phyloP scores from a whole-genome alignment of 441 rosid genomes.

The Biscutella laevigata region DNA sequence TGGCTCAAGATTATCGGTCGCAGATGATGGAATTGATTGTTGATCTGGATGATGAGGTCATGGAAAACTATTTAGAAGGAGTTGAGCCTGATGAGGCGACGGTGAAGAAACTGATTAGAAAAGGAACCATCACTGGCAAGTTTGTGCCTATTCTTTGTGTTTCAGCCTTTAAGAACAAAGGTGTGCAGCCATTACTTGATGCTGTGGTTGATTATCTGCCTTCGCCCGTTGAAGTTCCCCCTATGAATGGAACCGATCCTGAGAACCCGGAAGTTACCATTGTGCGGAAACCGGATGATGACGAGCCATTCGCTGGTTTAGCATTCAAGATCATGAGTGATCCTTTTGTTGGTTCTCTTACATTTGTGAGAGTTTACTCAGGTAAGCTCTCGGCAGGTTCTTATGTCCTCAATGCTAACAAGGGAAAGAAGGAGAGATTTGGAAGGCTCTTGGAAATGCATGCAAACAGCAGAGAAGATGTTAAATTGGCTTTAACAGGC shows the following conservation, averaged over 20 bases:
- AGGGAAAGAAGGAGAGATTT: slow-evolving; percentile 92
- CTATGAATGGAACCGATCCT: slow-evolving; percentile 88
- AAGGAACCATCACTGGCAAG: slow-evolving; percentile 56
- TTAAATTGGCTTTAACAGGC: slow-evolving; percentile 72
- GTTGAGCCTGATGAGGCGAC: slow-evolving; percentile 76
- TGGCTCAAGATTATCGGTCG: slow-evolving; percentile 63
- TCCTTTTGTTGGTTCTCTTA: slow-evolving; percentile 86
- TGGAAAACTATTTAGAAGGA: slow-evolving; percentile 92
- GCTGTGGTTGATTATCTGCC: slow-evolving; percentile 90
- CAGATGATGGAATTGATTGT: slow-evolving; percentile 62
- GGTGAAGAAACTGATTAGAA: slow-evolving; percentile 59
- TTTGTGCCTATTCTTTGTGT: slow-evolving; percentile 90
- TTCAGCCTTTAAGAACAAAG: slow-evolving; percentile 89
- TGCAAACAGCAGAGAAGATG: slow-evolving; percentile 92
- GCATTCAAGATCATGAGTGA: slow-evolving; percentile 98
- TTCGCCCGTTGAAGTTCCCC: slow-evolving; percentile 74
- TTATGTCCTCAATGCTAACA: slow-evolving; percentile 81
- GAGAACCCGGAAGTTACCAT: slow-evolving; percentile 61
- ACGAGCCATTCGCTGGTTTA: slow-evolving; percentile 77
- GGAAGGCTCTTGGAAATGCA: slow-evolving; percentile 97
- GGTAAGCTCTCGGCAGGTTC: slow-evolving; percentile 79
- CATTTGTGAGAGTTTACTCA: slow-evolving; percentile 80
- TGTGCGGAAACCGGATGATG: slow-evolving; percentile 56
- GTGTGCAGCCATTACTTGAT: slow-evolving; percentile 91
- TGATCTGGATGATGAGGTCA: slow-evolving; percentile 79